phyloP scores from a whole-genome alignment of 768 basidiomycete species.

The Phylloporus sp. region DNA sequence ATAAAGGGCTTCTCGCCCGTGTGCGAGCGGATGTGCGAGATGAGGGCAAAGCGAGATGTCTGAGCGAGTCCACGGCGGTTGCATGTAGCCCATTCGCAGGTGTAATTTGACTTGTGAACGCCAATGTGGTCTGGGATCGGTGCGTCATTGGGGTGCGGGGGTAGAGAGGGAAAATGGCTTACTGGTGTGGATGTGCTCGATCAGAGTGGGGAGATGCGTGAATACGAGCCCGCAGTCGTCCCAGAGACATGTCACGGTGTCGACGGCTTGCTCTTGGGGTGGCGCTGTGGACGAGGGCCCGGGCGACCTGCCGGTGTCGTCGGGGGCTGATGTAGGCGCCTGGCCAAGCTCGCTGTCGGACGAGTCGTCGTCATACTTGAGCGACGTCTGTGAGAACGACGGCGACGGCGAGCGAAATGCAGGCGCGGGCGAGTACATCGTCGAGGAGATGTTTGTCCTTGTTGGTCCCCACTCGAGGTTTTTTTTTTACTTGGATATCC shows the following conservation, averaged over 20 bases:
- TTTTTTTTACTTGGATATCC: no score
- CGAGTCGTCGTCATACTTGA: constrained; percentile 23
- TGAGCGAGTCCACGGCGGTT: constrained; percentile 74
- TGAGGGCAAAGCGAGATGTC: constrained; percentile 83
- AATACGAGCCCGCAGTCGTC: constrained; percentile 74
- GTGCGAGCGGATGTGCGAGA: constrained; percentile 87
- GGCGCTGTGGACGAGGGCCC: constrained; percentile 19
- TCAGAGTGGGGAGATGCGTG: constrained; percentile 65
- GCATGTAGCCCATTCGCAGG: constrained; percentile 88
- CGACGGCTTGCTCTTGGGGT: constrained; percentile 30
- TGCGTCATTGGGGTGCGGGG: background rate
- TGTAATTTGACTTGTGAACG: constrained; percentile 77
- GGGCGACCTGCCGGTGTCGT: constrained; percentile 19
- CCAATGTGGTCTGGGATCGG: constrained; percentile 65
- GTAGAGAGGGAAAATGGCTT: constrained; percentile 23
- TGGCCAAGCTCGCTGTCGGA: constrained; percentile 23
- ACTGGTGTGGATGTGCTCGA: constrained; percentile 83
- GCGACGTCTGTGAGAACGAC: constrained; percentile 33
- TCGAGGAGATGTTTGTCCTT: constrained; percentile 17
- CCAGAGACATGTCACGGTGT: constrained; percentile 79
- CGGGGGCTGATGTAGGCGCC: constrained; percentile 7
- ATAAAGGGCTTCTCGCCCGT: constrained; percentile 93
- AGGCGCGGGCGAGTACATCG: constrained; percentile 35
- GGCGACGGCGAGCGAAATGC: constrained; percentile 40
- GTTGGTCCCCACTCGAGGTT: no score